Conservation (phyloP, 768 basidiomycete genomes). For the Obba rivulosa region DNA sequence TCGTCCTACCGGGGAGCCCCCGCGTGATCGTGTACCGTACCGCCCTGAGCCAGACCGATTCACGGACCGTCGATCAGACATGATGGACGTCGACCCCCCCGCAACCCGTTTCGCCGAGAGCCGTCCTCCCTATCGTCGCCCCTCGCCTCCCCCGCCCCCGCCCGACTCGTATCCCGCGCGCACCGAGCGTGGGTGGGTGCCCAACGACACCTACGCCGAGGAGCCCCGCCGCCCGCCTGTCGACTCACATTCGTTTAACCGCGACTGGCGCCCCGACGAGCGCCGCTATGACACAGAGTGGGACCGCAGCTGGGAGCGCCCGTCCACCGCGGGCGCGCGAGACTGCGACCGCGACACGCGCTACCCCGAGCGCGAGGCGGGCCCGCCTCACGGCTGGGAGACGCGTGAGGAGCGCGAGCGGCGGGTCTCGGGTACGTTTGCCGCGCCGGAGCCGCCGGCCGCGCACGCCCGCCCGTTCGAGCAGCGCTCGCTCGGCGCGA, state of each 20-base stretch:
- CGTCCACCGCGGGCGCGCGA: not conserved
- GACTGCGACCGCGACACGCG: constrained; percentile 10
- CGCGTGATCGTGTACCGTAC: constrained; percentile 8
- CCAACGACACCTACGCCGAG: constrained; percentile 13
- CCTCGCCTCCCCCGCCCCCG: constrained; percentile 13
- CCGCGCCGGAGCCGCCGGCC: constrained; percentile 4
- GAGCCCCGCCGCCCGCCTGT: constrained; percentile 12
- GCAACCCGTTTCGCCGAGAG: constrained; percentile 5
- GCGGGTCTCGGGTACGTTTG: constrained; percentile 13
- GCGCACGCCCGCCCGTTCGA: constrained; percentile 16
- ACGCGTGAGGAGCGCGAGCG: constrained; percentile 26
- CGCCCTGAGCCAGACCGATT: constrained; percentile 17
- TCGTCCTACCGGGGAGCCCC: constrained; percentile 7
- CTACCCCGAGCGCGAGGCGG: constrained; percentile 16
- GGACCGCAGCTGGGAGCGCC: constrained; percentile 18
- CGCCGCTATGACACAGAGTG: constrained; percentile 16
- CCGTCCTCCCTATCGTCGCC: constrained; percentile 15
- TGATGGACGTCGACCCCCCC: constrained; percentile 21
- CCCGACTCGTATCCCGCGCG: constrained; percentile 5
- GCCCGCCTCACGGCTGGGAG: constrained; percentile 17
- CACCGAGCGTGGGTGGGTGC: constrained; percentile 15
- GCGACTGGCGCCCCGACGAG: constrained; percentile 18
- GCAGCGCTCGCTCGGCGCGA: constrained; percentile 19
- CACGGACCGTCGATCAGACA: constrained; percentile 17
- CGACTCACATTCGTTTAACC: constrained; percentile 9